These are phyloP conservation scores for Tricharina praecox DNA, from an alignment of 495 filamentous ascomycete genomes.

Conservation along the genomic window DNA sequence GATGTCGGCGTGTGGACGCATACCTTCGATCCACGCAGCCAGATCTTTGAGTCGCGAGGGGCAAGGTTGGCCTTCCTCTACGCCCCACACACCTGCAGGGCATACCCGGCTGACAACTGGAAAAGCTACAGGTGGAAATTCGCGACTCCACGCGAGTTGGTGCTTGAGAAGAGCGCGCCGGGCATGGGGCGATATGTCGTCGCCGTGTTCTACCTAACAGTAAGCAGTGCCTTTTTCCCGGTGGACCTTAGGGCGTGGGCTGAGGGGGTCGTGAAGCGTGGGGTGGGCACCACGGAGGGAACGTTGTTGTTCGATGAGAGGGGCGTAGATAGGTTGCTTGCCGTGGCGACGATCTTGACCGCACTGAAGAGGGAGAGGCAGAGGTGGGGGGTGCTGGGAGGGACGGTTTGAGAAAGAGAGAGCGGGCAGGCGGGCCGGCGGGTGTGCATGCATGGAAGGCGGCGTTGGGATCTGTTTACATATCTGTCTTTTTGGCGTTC, in stretches of 20 bases:
- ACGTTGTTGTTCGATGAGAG: slow-evolving; percentile 20
- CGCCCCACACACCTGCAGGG: too few species aligned
- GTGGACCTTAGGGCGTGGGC: neutral
- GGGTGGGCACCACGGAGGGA: slow-evolving; percentile 4
- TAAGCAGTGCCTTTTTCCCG: slow-evolving; percentile 9
- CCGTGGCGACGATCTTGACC: slow-evolving; percentile 14
- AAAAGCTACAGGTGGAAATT: slow-evolving; percentile 8
- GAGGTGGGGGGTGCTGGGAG: slow-evolving; percentile 13
- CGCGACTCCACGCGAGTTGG: slow-evolving; percentile 1
- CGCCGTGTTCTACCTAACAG: slow-evolving; percentile 17
- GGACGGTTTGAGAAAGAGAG: slow-evolving; percentile 6
- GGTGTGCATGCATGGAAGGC: neutral
- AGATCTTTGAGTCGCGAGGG: neutral
- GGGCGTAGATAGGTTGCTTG: slow-evolving; percentile 13
- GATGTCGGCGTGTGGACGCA: neutral
- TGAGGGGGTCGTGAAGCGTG: neutral
- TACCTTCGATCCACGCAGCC: slow-evolving; percentile 1
- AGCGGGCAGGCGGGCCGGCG: neutral
- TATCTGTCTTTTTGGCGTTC: neutral
- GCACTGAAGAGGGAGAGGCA: slow-evolving; percentile 21
- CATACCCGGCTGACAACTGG: neutral
- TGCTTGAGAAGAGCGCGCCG: slow-evolving; percentile 7
- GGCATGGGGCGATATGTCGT: slow-evolving; percentile 13
- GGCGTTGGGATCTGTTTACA: neutral
- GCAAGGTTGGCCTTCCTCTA: too few species aligned